Evolutionary conservation across 345 rosid species (phyloP), one percentile per base, ranked within the genome.

Genomic region (Lepidium didymum): DNA sequence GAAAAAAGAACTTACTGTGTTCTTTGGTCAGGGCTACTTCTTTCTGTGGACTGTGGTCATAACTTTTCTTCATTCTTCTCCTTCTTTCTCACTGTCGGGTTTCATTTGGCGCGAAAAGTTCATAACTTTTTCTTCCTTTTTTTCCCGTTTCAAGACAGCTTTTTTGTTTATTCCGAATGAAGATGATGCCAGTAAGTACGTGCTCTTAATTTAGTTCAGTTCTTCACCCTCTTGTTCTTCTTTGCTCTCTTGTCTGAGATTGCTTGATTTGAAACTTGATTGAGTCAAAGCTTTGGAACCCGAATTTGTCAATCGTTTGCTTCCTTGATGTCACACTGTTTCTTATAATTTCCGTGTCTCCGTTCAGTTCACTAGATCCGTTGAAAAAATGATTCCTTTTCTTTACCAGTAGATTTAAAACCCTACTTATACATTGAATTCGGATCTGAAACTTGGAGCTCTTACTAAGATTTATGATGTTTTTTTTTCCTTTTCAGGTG

Each of bases 141-240:
- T 37, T 62, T 35, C 38, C 52, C 53, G 8, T 62, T 62, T 13
- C 44, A 55, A 23, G 70, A 64, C 55, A 64, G 29, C 55, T 49
- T 62, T 56, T 44, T 45, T 10, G 4, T 9, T 18, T 4, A 13
- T 49, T 51, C 18, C 36, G 31, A 14, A 33, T 33, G 60, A 73
- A 41, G 56, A 74, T 74, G 56, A 74, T 74, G 77, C 56, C 67
- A 74, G 77, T 74, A 74, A 74, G 77, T 51, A 50, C 47, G 62
- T 58, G 13, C 21, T 52, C 68, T 56, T 56, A 8, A 15, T 2
- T 45, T 57, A 3, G 14, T 47, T 27, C 50, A 40, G 38, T 65
- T 65, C 44, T 38, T 4, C 16, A 64, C 10, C 46, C 62, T 8
- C 12, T 35, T 53, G 34, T 54, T 35, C 23, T 60, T 59, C 21